Evolutionary conservation across 2,329 filamentous ascomycete genomes (phyloP).

Genomic region (Colletotrichum chrysophilum): DNA sequence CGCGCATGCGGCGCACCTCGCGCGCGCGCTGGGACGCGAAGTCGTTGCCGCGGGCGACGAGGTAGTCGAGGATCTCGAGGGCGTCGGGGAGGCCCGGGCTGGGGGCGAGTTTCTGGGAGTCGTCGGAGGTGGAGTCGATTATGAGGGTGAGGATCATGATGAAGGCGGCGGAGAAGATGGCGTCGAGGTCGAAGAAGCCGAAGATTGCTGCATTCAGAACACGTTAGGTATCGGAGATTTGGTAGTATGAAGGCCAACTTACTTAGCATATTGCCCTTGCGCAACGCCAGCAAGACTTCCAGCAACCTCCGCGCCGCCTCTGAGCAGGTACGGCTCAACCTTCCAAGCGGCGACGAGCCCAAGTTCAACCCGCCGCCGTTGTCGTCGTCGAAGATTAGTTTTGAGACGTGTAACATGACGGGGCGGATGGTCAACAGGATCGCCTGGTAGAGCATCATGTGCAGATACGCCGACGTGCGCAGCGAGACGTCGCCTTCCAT

Average conservation of each 20-base stretch:
- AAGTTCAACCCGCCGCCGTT: not conserved
- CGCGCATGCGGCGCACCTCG: slow-evolving; percentile 6
- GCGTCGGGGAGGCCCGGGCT: slow-evolving; percentile 29
- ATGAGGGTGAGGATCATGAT: slow-evolving; percentile 17
- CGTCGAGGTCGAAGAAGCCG: slow-evolving; percentile 20
- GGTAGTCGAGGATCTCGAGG: slow-evolving; percentile 31
- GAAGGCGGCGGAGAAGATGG: slow-evolving; percentile 21
- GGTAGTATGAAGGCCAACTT: fast-evolving
- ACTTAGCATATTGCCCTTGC: slow-evolving; percentile 34
- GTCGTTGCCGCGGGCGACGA: slow-evolving; percentile 29
- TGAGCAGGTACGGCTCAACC: slow-evolving; percentile 12
- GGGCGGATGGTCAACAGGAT: slow-evolving; percentile 19
- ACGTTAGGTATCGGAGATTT: not conserved
- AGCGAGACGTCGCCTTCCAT: slow-evolving; percentile 28
- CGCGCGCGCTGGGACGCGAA: slow-evolving; percentile 23
- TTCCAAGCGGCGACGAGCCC: not conserved
- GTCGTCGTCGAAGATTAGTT: slow-evolving; percentile 9
- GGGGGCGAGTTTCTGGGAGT: slow-evolving; percentile 27
- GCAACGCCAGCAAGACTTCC: slow-evolving; percentile 22
- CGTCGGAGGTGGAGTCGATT: slow-evolving; percentile 29
- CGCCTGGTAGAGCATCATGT: slow-evolving; percentile 38
- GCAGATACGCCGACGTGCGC: slow-evolving; percentile 34
- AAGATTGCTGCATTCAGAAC: not conserved
- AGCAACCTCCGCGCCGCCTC: slow-evolving; percentile 13
- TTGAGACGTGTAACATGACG: slow-evolving; percentile 15